These are phyloP conservation scores for Xylaria sp. DNA, from an alignment of 2,329 filamentous ascomycete genomes.

Conservation along the genomic window DNA sequence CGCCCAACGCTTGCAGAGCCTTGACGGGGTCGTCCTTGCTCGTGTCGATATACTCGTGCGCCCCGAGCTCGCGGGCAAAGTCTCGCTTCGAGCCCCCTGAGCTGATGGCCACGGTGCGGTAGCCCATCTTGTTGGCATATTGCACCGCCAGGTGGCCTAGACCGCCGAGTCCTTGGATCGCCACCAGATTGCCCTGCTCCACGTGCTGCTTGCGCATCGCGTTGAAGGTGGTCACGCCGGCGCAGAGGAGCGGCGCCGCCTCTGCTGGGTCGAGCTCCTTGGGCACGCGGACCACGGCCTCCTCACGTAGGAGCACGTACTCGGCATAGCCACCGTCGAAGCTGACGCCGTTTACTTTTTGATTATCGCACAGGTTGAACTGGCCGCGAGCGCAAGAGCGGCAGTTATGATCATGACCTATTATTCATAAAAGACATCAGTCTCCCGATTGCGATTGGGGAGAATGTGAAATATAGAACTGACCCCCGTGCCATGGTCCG, in stretches of 20 bases:
- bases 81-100: conserved; percentile 72
- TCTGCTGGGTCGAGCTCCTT: conserved; percentile 61
- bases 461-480: conserved; percentile 35
- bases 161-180: conserved; percentile 76
- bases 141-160: conserved; percentile 82
- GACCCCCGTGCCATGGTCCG: conserved; percentile 73
- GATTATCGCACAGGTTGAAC: conserved; percentile 75
- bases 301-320: conserved; percentile 68
- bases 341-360: conserved; percentile 71
- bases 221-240: conserved; percentile 73
- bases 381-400: conserved; percentile 68
- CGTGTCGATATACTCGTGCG: conserved; percentile 68
- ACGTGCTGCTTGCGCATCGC: conserved; percentile 64
- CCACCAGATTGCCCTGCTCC: conserved; percentile 63
- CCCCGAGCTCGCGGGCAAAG: conserved; percentile 71
- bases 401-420: conserved; percentile 70
- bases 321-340: conserved; percentile 75
- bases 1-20: conserved; percentile 66
- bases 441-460: background rate
- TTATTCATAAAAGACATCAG: conserved; percentile 38
- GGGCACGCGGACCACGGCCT: conserved; percentile 69
- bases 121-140: conserved; percentile 80
- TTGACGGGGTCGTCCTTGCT: conserved; percentile 59
- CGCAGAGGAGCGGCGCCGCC: conserved; percentile 70
- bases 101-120: conserved; percentile 74